Evolutionary conservation across 805 yeast genomes (phyloP).

Genomic region (Saccharomycopsis malanga): DNA sequence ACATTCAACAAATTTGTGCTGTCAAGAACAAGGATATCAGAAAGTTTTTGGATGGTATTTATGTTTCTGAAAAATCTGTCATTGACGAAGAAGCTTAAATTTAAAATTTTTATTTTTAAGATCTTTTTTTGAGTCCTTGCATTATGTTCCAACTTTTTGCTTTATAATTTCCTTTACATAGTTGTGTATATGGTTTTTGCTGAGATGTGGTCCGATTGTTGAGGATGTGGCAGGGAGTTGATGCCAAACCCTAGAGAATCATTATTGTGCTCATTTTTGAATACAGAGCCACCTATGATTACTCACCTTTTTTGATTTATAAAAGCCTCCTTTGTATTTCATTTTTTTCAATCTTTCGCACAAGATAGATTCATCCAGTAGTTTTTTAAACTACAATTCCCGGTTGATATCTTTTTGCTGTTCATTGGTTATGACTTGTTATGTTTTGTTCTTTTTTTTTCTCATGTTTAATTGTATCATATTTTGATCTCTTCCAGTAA

Average conservation of each 20-base stretch:
- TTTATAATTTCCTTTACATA: too few relatives aligned
- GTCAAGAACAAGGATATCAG: slow-evolving; percentile 99
- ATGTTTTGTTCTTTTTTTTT: neutral
- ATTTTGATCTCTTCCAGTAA: neutral
- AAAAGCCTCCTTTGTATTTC: neutral
- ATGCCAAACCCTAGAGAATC: slow-evolving; percentile 16
- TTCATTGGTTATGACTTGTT: neutral
- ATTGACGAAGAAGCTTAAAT: slow-evolving; percentile 50
- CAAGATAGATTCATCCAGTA: neutral
- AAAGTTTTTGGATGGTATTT: slow-evolving; percentile 99
- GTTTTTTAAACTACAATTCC: neutral
- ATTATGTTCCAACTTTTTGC: neutral
- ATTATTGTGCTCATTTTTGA: slow-evolving; percentile 20
- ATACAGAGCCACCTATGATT: slow-evolving; percentile 22
- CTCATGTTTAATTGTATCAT: too few relatives aligned
- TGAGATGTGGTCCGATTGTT: neutral
- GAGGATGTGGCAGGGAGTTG: neutral
- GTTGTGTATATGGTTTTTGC: slow-evolving; percentile 4
- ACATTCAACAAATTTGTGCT: slow-evolving; percentile 94
- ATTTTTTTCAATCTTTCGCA: neutral
- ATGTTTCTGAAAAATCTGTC: slow-evolving; percentile 92
- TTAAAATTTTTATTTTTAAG: too few relatives aligned
- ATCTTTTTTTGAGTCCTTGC: too few relatives aligned
- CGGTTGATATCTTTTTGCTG: neutral
- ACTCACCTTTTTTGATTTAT: slow-evolving; percentile 11